Conservation (phyloP, 345 rosid species). For the Eucalyptus tenuipes region DNA sequence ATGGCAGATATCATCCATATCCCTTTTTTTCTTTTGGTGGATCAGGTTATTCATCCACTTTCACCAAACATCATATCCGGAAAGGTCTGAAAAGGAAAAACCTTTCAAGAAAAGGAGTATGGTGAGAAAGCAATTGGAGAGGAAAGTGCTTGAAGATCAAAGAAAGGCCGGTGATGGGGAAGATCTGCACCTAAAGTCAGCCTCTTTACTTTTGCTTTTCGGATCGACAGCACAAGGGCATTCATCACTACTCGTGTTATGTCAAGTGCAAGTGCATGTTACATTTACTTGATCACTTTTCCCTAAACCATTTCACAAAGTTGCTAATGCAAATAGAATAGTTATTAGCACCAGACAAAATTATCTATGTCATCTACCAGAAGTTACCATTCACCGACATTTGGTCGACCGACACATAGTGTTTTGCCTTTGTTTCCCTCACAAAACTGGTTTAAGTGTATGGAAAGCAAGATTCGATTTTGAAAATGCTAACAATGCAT, state of each 20-base stretch:
- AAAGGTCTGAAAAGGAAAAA: background rate
- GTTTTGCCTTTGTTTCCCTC: background rate
- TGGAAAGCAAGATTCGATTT: background rate
- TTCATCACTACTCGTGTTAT: background rate
- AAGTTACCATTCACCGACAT: background rate
- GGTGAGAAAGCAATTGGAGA: background rate
- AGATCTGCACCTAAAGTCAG: background rate
- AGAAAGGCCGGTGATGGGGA: background rate
- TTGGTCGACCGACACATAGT: background rate
- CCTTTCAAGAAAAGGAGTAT: background rate
- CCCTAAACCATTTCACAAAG: background rate
- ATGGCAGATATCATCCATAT: background rate
- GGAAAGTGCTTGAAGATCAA: background rate
- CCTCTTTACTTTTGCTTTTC: background rate
- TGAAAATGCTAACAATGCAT: background rate
- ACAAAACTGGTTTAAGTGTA: background rate
- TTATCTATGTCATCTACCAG: background rate
- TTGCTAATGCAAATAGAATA: background rate
- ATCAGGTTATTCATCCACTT: background rate
- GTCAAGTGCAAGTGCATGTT: background rate
- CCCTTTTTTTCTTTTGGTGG: background rate
- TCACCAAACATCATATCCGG: background rate
- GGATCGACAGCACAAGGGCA: background rate
- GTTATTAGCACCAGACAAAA: background rate
- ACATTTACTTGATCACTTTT: background rate